phyloP scores from a whole-genome alignment of 2,329 filamentous ascomycete species.

The Podosphaera xanthii region DNA sequence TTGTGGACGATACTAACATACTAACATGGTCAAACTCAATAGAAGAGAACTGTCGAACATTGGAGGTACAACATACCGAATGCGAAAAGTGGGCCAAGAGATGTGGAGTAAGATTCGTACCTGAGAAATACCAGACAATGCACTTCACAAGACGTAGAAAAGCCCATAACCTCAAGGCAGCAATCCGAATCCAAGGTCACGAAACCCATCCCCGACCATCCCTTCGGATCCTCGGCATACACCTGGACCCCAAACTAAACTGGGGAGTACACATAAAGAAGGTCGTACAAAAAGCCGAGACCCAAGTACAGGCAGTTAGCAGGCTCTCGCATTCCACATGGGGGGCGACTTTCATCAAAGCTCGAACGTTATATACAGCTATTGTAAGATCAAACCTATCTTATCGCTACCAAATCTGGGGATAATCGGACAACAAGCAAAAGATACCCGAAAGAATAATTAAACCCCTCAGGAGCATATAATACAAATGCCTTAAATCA shows the following conservation, averaged over 20 bases:
- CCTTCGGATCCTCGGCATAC: background rate
- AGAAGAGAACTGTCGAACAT: background rate
- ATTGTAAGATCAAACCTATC: too few species aligned
- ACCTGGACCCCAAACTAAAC: background rate
- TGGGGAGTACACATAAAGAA: background rate
- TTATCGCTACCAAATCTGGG: too few species aligned
- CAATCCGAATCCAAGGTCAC: background rate
- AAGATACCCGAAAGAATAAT: too few species aligned
- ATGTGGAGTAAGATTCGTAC: background rate
- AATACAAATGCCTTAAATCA: too few species aligned
- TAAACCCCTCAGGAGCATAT: too few species aligned
- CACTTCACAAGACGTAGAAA: background rate
- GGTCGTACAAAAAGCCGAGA: background rate
- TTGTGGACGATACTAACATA: background rate
- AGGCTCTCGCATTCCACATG: background rate
- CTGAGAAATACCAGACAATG: background rate
- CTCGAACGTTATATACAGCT: background rate
- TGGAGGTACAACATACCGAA: background rate
- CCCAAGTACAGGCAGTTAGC: background rate
- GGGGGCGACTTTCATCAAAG: background rate
- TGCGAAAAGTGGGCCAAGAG: background rate
- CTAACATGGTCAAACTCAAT: background rate
- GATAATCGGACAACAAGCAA: too few species aligned
- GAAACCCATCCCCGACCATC: background rate
- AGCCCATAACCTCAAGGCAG: background rate